These are phyloP conservation scores for Diophrys sp. DNA, from an alignment of 73 alveolate genomes.

Conservation along the genomic window DNA sequence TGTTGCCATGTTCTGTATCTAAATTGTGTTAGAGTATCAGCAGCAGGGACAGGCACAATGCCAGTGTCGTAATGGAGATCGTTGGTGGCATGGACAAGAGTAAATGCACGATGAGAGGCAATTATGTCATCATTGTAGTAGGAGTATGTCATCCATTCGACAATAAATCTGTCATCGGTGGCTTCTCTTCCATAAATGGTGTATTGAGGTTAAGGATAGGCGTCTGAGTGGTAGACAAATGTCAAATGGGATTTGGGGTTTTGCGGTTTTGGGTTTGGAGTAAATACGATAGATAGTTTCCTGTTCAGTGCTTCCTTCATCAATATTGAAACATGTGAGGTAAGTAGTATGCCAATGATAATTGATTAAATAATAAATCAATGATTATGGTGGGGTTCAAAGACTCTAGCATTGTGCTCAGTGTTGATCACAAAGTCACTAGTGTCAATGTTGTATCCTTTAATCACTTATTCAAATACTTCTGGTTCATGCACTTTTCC, in stretches of 20 bases:
- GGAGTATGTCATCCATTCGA: not conserved
- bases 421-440: conserved; percentile 87
- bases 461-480: conserved; percentile 74
- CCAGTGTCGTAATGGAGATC: not conserved
- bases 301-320: not conserved
- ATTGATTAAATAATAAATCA: no score
- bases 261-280: not conserved
- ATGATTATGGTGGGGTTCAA: conserved; percentile 83
- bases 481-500: conserved; percentile 87
- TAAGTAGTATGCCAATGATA: not conserved
- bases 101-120: not conserved
- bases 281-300: not conserved
- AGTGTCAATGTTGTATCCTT: conserved; percentile 89
- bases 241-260: not conserved
- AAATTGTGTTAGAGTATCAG: not conserved
- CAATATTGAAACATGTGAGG: not conserved
- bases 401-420: conserved; percentile 77
- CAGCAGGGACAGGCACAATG: not conserved
- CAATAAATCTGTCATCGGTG: not conserved
- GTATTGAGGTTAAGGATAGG: not conserved
- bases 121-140: not conserved
- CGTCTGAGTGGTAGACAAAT: not conserved
- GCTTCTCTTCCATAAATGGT: not conserved
- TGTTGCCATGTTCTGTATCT: not conserved
- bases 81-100: not conserved